Percentiles rank a stretch among this genome's conserved stretches.
Evolutionary conservation across 768 basidiomycete species (phyloP).

Genomic region (Mycena pura): DNA sequence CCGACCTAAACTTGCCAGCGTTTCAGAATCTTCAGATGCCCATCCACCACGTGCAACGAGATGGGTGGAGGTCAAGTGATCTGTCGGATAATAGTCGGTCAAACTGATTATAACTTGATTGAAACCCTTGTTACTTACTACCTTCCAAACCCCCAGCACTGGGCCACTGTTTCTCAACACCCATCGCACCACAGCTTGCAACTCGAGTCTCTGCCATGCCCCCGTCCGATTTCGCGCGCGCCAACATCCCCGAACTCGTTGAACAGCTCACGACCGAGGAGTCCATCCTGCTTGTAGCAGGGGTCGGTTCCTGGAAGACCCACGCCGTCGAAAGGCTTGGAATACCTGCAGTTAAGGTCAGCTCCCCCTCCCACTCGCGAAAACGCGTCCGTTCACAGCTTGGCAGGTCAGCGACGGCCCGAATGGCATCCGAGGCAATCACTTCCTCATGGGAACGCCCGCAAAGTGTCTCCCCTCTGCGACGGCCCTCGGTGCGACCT

Average conservation of each 20-base stretch:
- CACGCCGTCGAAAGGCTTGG: conserved; percentile 68
- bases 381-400: not conserved
- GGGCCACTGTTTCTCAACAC: not conserved
- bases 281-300: conserved; percentile 73
- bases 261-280: conserved; percentile 77
- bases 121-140: not conserved
- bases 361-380: conserved; percentile 12
- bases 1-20: too few relatives aligned
- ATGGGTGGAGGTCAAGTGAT: conserved; percentile 23
- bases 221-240: conserved; percentile 73
- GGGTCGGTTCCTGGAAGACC: conserved; percentile 83
- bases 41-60: too few relatives aligned
- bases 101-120: conserved; percentile 13
- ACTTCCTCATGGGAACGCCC: conserved; percentile 83
- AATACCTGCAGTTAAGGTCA: conserved; percentile 73
- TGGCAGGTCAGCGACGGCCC: conserved; percentile 78
- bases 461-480: conserved; percentile 80
- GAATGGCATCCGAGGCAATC: conserved; percentile 75
- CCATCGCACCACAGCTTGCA: not conserved
- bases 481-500: conserved; percentile 79
- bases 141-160: not conserved
- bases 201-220: conserved; percentile 62
- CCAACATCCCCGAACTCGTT: conserved; percentile 64
- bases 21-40: too few relatives aligned
- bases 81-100: conserved; percentile 13